A percentile compares a stretch with the other conserved stretches of the same genome.
These are phyloP conservation scores for Globisporangium takayamanum DNA, from an alignment of 352 stramenopile genomes.

Conservation along the genomic window DNA sequence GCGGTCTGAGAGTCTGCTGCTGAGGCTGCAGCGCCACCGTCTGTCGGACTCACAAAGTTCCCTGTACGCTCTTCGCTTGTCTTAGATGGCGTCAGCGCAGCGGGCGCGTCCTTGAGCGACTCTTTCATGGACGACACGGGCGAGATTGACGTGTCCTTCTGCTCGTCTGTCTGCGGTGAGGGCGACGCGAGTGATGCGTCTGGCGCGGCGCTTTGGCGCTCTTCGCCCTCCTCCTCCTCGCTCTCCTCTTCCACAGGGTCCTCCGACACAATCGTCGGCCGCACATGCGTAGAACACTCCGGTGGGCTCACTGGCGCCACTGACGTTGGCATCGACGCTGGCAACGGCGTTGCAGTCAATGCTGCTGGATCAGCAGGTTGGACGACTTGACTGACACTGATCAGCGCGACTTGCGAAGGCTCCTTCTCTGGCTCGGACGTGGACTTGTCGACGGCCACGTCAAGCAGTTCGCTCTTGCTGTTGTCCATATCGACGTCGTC, in stretches of 20 bases:
- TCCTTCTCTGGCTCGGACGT: conserved; percentile 8
- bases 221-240: conserved; percentile 1
- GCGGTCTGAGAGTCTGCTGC: neutral
- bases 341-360: neutral
- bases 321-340: neutral
- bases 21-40: neutral
- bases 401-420: conserved; percentile 4
- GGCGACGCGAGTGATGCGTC: neutral
- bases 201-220: conserved; percentile 3
- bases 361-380: neutral
- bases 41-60: neutral
- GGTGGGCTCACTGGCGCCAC: neutral
- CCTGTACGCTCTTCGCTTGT: conserved; percentile 4
- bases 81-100: neutral
- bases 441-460: neutral
- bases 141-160: conserved; percentile 16
- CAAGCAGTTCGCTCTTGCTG: neutral
- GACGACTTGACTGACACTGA: neutral
- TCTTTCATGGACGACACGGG: conserved; percentile 14
- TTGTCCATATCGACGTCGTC: neutral
- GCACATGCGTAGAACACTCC: neutral
- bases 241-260: conserved; percentile 6
- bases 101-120: conserved; percentile 4
- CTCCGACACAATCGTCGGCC: conserved; percentile 6
- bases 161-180: conserved; percentile 9